Percentiles rank a stretch among this genome's conserved stretches.
These are phyloP conservation scores for Odontarrhena argentea DNA, from an alignment of 345 rosid species.

Conservation along the genomic window DNA sequence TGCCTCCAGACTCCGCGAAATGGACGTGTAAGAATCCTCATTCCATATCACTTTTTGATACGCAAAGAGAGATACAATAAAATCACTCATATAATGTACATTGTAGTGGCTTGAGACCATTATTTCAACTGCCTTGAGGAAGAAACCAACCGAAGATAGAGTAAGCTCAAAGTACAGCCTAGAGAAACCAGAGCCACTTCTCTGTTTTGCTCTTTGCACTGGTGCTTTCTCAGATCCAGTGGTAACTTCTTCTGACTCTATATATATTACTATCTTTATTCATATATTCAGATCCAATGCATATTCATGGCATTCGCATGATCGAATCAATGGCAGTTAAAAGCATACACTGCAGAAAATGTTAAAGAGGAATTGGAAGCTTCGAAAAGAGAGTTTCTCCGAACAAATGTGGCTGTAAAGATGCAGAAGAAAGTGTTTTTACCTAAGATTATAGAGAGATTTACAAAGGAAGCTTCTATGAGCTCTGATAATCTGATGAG, in stretches of 20 bases:
- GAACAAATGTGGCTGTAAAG: constrained; percentile 55
- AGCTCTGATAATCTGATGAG: constrained; percentile 57
- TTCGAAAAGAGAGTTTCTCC: constrained; percentile 73
- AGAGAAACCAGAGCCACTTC: constrained; percentile 54
- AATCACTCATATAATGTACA: background rate
- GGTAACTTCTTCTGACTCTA: constrained; percentile 50
- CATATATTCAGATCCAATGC: background rate
- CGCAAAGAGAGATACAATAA: background rate
- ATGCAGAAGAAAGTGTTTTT: constrained; percentile 67
- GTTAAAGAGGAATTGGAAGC: constrained; percentile 66
- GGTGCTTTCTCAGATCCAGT: constrained; percentile 84
- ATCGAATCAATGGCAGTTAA: constrained; percentile 50
- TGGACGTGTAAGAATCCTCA: constrained; percentile 61
- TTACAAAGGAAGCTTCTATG: constrained; percentile 65
- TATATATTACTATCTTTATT: constrained; percentile 2
- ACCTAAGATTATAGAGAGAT: constrained; percentile 72
- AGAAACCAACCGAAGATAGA: constrained; percentile 71
- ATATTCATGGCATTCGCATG: background rate
- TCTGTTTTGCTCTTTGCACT: constrained; percentile 83
- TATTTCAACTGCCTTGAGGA: constrained; percentile 73
- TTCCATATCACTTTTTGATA: background rate
- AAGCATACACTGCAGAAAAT: constrained; percentile 64
- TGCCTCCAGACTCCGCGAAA: constrained; percentile 67
- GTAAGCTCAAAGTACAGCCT: constrained; percentile 61
- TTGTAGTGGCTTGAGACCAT: constrained; percentile 89